These are phyloP conservation scores for Eimeria sp. DNA, from an alignment of 169 alveolate genomes.

Conservation along the genomic window DNA sequence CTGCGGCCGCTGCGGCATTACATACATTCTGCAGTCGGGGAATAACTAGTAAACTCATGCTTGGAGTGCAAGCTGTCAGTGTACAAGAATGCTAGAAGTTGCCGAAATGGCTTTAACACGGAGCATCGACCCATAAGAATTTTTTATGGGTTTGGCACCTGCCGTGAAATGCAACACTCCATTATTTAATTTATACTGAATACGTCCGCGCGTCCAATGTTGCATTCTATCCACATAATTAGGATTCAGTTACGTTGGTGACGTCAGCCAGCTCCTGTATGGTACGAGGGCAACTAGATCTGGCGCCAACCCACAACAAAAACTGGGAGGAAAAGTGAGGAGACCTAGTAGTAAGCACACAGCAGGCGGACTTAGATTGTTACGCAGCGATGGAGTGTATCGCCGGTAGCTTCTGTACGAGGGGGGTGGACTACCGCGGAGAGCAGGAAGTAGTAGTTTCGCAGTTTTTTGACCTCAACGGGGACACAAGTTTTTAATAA, in stretches of 20 bases:
- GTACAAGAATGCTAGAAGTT: not conserved
- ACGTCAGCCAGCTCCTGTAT: too few relatives aligned
- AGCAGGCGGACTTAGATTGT: too few relatives aligned
- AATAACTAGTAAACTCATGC: slow-evolving; percentile 23
- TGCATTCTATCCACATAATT: not conserved
- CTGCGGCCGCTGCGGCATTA: slow-evolving; percentile 99
- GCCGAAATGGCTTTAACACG: not conserved
- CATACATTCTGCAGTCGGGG: slow-evolving; percentile 89
- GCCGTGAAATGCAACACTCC: not conserved
- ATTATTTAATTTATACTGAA: not conserved
- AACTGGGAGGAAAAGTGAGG: too few relatives aligned
- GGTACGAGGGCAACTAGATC: too few relatives aligned
- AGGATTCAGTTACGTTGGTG: too few relatives aligned
- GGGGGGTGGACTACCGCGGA: not conserved
- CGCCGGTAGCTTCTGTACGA: not conserved
- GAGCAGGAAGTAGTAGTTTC: not conserved
- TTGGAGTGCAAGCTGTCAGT: slow-evolving; percentile 1
- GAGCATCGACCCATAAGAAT: not conserved
- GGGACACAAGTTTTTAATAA: not conserved
- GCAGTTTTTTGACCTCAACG: not conserved
- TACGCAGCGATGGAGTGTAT: too few relatives aligned
- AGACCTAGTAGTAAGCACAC: not conserved
- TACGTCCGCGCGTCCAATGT: not conserved
- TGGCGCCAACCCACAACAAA: too few relatives aligned
- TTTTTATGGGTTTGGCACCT: slow-evolving; percentile 8